Conservation (phyloP, 306 rosid species). For the Datisca glomerata region DNA sequence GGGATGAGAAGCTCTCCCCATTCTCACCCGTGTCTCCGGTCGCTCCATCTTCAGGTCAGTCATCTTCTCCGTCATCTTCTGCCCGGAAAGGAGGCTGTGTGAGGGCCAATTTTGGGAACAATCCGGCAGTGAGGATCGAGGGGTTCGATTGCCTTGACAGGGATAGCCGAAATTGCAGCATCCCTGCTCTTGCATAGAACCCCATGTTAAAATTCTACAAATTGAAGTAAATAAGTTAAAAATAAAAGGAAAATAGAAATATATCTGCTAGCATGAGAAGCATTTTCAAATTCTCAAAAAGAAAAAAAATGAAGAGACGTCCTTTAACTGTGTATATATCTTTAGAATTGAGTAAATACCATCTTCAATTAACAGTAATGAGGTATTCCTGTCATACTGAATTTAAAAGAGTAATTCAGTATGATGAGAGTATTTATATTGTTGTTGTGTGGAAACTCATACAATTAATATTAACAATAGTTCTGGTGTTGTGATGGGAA, state of each 20-base stretch:
- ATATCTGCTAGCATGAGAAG: background rate
- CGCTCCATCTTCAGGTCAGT: conserved; percentile 18
- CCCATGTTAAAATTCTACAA: background rate
- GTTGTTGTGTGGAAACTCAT: no score
- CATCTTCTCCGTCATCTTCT: conserved; percentile 46
- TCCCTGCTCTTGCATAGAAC: conserved; percentile 76
- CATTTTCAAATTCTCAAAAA: no score
- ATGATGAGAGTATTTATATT: no score
- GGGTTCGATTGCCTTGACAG: conserved; percentile 90
- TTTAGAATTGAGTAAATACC: no score
- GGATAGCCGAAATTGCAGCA: conserved; percentile 76
- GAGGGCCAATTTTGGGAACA: conserved; percentile 55
- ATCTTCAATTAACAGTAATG: no score
- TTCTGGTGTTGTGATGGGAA: no score
- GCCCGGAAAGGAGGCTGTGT: conserved; percentile 71
- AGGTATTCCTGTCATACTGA: no score
- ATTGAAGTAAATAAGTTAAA: background rate
- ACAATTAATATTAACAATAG: no score
- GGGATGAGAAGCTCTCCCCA: conserved; percentile 49
- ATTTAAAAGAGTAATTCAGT: no score
- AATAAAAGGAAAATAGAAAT: background rate
- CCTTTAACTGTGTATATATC: no score
- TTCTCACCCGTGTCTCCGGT: conserved; percentile 27
- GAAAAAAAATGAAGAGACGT: no score
- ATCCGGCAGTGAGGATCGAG: conserved; percentile 73